phyloP scores from a whole-genome alignment of 805 yeast genomes.

The Candida ulmi region DNA sequence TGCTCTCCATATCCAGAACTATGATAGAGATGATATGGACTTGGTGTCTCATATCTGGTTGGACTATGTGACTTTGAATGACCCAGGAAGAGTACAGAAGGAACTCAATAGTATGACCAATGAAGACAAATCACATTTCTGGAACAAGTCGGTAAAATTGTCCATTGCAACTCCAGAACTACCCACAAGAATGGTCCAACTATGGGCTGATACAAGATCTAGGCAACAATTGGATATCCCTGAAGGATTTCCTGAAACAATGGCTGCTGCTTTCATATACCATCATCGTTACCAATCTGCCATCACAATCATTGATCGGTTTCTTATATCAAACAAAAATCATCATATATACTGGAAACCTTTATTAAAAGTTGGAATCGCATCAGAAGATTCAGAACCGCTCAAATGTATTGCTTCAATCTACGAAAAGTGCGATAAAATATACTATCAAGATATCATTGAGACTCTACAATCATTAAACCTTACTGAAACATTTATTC shows the following conservation, averaged over 20 bases:
- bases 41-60: slow-evolving; percentile 12
- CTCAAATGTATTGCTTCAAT: slow-evolving; percentile 5
- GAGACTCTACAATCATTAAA: slow-evolving; percentile 7
- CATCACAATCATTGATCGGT: background rate
- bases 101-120: background rate
- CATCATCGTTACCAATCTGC: slow-evolving; percentile 13
- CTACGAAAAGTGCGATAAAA: slow-evolving; percentile 5
- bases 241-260: slow-evolving; percentile 6
- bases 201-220: slow-evolving; percentile 2
- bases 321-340: background rate
- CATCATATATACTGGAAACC: slow-evolving; percentile 11
- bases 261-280: slow-evolving; percentile 12
- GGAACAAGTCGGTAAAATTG: slow-evolving; percentile 13
- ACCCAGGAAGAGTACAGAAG: slow-evolving; percentile 2
- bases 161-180: slow-evolving; percentile 12
- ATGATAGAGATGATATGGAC: slow-evolving; percentile 4
- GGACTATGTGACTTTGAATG: slow-evolving; percentile 8
- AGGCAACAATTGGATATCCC: slow-evolving; percentile 6
- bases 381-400: slow-evolving; percentile 3
- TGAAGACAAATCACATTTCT: slow-evolving; percentile 3
- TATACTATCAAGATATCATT: slow-evolving; percentile 5
- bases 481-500: slow-evolving; percentile 2
- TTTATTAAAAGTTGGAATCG: slow-evolving; percentile 9
- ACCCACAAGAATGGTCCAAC: slow-evolving; percentile 6
- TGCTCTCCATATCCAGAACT: slow-evolving; percentile 10